These are phyloP conservation scores for Penicillium paradoxum DNA, from an alignment of 495 filamentous ascomycete species.

Conservation along the genomic window DNA sequence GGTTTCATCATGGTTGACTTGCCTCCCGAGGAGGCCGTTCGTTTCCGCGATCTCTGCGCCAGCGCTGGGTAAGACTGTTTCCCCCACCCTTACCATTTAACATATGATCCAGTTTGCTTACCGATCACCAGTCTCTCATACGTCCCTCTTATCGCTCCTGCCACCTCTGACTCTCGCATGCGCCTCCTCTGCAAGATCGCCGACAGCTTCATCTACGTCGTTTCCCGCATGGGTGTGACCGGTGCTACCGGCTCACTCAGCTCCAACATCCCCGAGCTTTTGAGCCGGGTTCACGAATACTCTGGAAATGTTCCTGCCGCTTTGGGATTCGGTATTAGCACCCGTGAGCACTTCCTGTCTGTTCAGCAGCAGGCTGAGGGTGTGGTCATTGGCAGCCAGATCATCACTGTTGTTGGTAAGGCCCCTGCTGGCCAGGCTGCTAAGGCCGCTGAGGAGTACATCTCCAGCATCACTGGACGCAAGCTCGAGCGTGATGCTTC, in stretches of 20 bases:
- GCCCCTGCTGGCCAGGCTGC: conserved; percentile 64
- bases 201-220: conserved; percentile 98
- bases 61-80: conserved; percentile 56
- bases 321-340: conserved; percentile 94
- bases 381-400: conserved; percentile 96
- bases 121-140: conserved; percentile 66
- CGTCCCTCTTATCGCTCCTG: conserved; percentile 89
- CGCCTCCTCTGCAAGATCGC: conserved; percentile 93
- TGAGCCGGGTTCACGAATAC: conserved; percentile 82
- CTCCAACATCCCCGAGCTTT: conserved; percentile 69
- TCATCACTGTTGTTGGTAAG: conserved; percentile 71
- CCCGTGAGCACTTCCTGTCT: conserved; percentile 84
- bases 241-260: conserved; percentile 82
- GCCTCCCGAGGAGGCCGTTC: conserved; percentile 92
- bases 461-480: conserved; percentile 71
- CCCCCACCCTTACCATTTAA: not conserved
- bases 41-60: conserved; percentile 80
- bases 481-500: conserved; percentile 37
- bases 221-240: conserved; percentile 95
- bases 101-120: not conserved
- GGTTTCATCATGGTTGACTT: conserved; percentile 97
- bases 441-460: conserved; percentile 79
- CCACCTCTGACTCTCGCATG: conserved; percentile 89
- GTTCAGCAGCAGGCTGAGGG: conserved; percentile 83
- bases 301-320: conserved; percentile 88